Evolutionary conservation across 2,329 filamentous ascomycete genomes (phyloP).

Genomic region (Pseudogymnoascus destructans): DNA sequence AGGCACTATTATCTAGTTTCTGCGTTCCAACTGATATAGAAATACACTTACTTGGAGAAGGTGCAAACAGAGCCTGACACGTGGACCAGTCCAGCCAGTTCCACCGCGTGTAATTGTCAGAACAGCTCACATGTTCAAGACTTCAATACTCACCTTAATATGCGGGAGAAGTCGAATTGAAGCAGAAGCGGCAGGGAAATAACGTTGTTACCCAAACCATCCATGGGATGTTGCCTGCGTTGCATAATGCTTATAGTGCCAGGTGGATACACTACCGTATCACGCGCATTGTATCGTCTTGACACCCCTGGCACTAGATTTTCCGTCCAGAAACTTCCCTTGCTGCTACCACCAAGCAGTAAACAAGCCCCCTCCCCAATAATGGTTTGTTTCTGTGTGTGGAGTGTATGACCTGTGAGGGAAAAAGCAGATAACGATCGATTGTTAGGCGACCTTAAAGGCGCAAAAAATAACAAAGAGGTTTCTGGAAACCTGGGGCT

Average conservation of each 20-base stretch:
- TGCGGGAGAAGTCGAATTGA: background rate
- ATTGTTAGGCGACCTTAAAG: background rate
- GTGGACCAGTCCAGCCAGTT: constrained; percentile 21
- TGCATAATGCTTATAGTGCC: background rate
- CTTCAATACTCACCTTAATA: background rate
- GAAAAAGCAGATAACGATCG: background rate
- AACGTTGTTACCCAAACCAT: background rate
- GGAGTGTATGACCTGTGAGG: background rate
- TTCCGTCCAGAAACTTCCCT: background rate
- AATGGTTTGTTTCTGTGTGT: background rate
- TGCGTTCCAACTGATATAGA: background rate
- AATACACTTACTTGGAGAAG: constrained; percentile 14
- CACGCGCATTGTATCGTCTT: background rate
- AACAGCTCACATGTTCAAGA: background rate
- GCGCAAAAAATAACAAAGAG: background rate
- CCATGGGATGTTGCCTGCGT: background rate
- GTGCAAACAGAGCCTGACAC: constrained; percentile 23
- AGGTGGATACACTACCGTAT: background rate
- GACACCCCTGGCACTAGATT: background rate
- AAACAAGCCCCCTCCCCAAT: background rate
- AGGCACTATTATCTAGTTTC: background rate
- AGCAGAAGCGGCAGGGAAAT: background rate
- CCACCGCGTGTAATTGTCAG: constrained; percentile 21
- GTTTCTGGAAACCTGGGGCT: background rate
- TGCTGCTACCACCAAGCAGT: background rate